phyloP scores from a whole-genome alignment of 75 land plant species.

The Pinus albicaulis region DNA sequence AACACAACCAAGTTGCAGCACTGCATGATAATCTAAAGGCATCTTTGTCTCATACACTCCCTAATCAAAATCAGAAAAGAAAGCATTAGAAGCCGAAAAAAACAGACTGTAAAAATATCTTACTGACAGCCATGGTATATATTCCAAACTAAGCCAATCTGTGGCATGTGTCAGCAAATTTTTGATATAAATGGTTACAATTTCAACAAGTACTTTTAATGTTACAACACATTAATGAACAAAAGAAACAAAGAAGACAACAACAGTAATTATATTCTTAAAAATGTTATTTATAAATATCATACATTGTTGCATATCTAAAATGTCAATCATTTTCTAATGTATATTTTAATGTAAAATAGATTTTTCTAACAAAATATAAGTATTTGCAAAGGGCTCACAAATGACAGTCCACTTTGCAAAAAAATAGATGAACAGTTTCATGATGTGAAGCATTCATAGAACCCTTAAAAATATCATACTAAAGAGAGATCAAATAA shows the following conservation, averaged over 20 bases:
- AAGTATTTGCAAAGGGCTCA: too few relatives aligned
- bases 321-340: not conserved
- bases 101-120: not conserved
- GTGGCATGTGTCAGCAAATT: not conserved
- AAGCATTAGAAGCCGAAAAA: not conserved
- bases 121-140: not conserved
- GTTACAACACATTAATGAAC: too few relatives aligned
- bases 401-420: too few relatives aligned
- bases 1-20: conserved; percentile 93
- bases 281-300: not conserved
- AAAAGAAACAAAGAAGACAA: too few relatives aligned
- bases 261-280: too few relatives aligned
- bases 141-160: not conserved
- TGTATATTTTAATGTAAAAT: too few relatives aligned
- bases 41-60: conserved; percentile 96
- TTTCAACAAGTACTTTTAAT: not conserved
- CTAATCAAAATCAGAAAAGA: conserved; percentile 24
- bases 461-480: too few relatives aligned
- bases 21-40: conserved; percentile 56
- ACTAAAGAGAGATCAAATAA: not conserved
- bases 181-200: not conserved
- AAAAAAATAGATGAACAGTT: too few relatives aligned
- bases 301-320: not conserved
- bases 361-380: too few relatives aligned
- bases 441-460: too few relatives aligned